Evolutionary conservation across 208 protist genomes (phyloP).

Genomic region (Acanthamoeba triangularis): DNA sequence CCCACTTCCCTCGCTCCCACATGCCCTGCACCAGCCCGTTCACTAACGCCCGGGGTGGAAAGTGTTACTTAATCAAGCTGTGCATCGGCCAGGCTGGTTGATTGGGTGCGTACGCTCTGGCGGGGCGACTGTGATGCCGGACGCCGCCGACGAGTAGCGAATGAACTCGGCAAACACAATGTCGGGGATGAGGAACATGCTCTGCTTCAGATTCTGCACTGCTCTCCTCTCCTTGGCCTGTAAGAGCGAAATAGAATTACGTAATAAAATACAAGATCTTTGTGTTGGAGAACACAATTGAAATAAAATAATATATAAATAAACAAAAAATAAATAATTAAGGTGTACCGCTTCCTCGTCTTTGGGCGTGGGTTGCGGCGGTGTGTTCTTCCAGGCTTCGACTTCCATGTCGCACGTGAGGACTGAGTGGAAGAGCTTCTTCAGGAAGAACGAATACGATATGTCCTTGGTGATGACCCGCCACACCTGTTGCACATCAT

Average conservation of each 20-base stretch:
- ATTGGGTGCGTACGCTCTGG: neutral
- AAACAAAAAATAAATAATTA: too few species aligned
- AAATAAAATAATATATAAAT: neutral
- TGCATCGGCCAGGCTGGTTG: too few species aligned
- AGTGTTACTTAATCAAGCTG: too few species aligned
- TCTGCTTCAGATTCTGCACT: neutral
- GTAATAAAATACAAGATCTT: neutral
- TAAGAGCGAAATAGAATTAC: neutral
- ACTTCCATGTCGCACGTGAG: conserved; percentile 10
- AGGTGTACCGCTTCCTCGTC: conserved; percentile 13
- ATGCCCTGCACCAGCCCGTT: neutral
- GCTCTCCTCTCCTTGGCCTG: neutral
- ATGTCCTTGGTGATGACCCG: conserved; percentile 2
- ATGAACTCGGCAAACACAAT: conserved; percentile 30
- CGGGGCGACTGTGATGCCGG: neutral
- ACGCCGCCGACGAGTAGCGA: neutral
- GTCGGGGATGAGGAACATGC: conserved; percentile 36
- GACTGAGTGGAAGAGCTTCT: conserved; percentile 31
- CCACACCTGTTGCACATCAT: neutral
- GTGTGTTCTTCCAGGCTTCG: conserved; percentile 36
- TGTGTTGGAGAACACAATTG: too few species aligned
- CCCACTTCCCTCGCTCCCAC: neutral
- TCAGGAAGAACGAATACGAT: conserved; percentile 47
- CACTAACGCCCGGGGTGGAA: neutral
- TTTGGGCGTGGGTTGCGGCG: neutral